Base-by-base conservation (phyloP, 75 land plant species). In the Adiantum capillusveneris region DNA sequence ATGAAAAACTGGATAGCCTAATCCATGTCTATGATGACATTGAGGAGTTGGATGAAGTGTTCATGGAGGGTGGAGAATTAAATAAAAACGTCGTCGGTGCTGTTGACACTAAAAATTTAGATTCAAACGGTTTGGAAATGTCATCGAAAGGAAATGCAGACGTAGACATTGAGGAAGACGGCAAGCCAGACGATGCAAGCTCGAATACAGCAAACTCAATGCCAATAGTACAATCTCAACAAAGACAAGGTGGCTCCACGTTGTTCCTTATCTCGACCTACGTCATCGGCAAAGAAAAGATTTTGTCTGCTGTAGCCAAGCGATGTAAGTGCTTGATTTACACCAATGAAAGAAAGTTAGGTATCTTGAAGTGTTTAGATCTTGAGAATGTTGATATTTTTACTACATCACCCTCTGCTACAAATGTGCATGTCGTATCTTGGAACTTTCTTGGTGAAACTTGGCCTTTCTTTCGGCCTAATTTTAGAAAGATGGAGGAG, bases 381-480 rank as follows among this genome's bases (percentile, higher is more conserved):
- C 57, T 76, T 48, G 77, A 60, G 25, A 77, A 79, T 20, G 12
- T 45, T 29, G 70, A 64, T 21, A 68, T 76, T 37, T 93, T 88
- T 64, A 81, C 87, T 0, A 81, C 68, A 71, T 79, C 85, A 69
- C 71, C 70, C 17, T 27, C 77, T 2, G 71, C 66, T 17, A 77
- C 72, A 19, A 73, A 83, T 73, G 85, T 93, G 57, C 87, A 88
- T 79, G 90, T 88, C 30, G 82, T 88, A 28, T 76, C 87, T 20
- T 93, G 98, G 98, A 93, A 86, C 65, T 72, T 83, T 25, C 74
- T 93, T 60, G 98, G 98, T 11, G 95, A 93, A 66, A 83, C 87
- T 11, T 93, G 98, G 95, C 98, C 98, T 0, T 93, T 72, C 63
- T 93, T 93, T 64, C 59, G 87, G 31, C 98, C 98, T 0, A 93